Percentiles rank a stretch among this genome's conserved stretches.
phyloP scores from a whole-genome alignment of 2,329 filamentous ascomycete species.

The Aspergillus latus region DNA sequence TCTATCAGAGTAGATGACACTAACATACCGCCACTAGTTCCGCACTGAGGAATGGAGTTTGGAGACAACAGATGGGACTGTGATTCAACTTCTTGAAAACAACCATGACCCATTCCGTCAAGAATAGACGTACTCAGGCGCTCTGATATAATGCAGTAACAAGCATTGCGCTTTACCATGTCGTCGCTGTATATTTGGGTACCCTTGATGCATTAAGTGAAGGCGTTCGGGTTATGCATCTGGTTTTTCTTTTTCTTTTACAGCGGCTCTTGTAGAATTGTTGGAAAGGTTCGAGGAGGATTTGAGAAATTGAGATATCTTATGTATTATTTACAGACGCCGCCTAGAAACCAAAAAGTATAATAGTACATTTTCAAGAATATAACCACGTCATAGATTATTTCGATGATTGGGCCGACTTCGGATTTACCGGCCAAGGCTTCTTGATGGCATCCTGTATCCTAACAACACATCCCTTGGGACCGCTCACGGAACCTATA shows the following conservation, averaged over 20 bases:
- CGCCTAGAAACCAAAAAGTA: slow-evolving; percentile 38
- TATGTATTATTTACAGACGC: slow-evolving; percentile 43
- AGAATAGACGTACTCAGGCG: slow-evolving; percentile 27
- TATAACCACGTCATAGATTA: slow-evolving; percentile 15
- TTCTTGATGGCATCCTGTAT: slow-evolving; percentile 92
- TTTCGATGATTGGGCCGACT: slow-evolving; percentile 17
- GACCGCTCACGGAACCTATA: slow-evolving; percentile 72
- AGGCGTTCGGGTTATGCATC: slow-evolving; percentile 15
- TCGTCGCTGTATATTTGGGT: slow-evolving; percentile 12
- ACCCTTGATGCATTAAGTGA: slow-evolving; percentile 10
- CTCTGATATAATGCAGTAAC: slow-evolving; percentile 23
- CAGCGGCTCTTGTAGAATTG: slow-evolving; percentile 1
- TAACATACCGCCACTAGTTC: slow-evolving; percentile 54
- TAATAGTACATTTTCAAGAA: slow-evolving; percentile 39
- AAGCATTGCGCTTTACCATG: background rate
- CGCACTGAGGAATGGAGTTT: slow-evolving; percentile 90
- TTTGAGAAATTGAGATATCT: slow-evolving; percentile 32
- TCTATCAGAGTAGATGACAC: background rate
- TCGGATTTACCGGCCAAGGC: slow-evolving; percentile 60
- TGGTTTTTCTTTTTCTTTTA: background rate
- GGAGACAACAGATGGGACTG: slow-evolving; percentile 62
- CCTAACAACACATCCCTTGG: slow-evolving; percentile 80
- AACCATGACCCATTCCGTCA: slow-evolving; percentile 67
- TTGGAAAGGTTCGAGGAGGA: background rate
- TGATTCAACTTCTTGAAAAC: slow-evolving; percentile 73